Evolutionary conservation across 73 alveolate genomes (phyloP).

Genomic region (Loxodes magnus): DNA sequence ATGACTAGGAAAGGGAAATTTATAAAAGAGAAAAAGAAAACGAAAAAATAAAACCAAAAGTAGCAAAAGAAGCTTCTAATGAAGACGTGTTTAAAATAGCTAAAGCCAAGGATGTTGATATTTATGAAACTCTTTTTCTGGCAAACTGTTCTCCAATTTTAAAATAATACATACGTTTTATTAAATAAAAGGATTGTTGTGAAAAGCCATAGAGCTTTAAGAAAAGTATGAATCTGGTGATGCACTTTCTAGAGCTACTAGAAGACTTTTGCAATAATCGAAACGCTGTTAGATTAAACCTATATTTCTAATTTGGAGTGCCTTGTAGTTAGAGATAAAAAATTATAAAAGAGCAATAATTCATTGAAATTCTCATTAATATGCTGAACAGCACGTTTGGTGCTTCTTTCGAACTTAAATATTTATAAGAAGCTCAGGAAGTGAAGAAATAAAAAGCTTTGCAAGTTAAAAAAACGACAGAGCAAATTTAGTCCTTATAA

Average conservation of each 20-base stretch:
- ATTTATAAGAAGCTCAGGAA: too few species aligned
- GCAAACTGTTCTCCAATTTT: conserved; percentile 7
- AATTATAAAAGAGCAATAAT: conserved; percentile 5
- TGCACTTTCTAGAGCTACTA: not conserved
- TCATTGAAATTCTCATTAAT: not conserved
- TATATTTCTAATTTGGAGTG: conserved; percentile 1
- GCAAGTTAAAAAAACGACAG: too few species aligned
- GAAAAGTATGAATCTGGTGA: not conserved
- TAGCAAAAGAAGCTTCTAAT: not conserved
- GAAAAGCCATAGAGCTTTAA: not conserved
- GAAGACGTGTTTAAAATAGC: not conserved
- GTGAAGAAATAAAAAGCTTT: too few species aligned
- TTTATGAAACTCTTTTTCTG: conserved; percentile 7
- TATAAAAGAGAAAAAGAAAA: not conserved
- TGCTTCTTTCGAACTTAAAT: too few species aligned
- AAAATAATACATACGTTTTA: not conserved
- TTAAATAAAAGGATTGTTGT: not conserved
- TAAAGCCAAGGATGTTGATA: not conserved
- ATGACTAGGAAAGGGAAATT: too few species aligned
- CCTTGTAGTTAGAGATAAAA: not conserved
- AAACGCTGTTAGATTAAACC: not conserved
- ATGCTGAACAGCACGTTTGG: conserved; percentile 4
- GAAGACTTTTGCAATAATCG: not conserved
- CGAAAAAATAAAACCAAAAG: not conserved
- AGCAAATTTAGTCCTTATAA: too few species aligned